Evolutionary conservation across 495 filamentous ascomycete genomes (phyloP), one percentile per base, ranked within the genome.

Genomic region (Daldinia decipiens): DNA sequence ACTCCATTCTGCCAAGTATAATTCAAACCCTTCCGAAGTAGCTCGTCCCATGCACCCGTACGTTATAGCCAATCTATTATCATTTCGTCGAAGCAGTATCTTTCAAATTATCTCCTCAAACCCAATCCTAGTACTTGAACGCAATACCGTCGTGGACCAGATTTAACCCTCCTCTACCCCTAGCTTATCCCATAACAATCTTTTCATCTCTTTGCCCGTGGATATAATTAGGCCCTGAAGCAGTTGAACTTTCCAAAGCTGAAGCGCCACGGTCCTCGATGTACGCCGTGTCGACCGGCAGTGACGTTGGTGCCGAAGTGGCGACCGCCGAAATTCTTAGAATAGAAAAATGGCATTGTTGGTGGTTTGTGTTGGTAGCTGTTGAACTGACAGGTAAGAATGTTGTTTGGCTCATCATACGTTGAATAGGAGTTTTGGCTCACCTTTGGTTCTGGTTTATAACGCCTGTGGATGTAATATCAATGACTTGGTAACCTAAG

Each of bases 261-360:
- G 52, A 78, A 75, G 5, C 75, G 66, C 78, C 78, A 79, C 0
- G 76, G 73, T 27, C 76, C 76, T 12, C 76, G 66, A 36, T 70
- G 76, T 1, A 79, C 68, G 36, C 75, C 76, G 36, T 77, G 65
- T 43, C 72, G 67, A 52, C 74, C 69, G 15, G 70, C 75, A 40
- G 70, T 68, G 21, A 78, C 70, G 63, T 54, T 75, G 17, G 78
- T 79, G 52, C 76, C 76, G 62, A 78, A 71, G 57, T 77, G 75
- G 39, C 74, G 67, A 32, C 73, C 68, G 29, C 76, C 78, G 32
- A 78, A 39, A 43, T 57, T 58, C 47, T 75, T 76, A 45, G 47
- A 38, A 43, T 73, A 79, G 66, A 72, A 77, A 43, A 79, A 57
- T 19, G 72, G 74, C 78, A 79, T 79, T 17, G 39, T 34, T 34